Evolutionary conservation across 108 stramenopile genomes (phyloP).

Genomic region (Skeletonema tropicum): DNA sequence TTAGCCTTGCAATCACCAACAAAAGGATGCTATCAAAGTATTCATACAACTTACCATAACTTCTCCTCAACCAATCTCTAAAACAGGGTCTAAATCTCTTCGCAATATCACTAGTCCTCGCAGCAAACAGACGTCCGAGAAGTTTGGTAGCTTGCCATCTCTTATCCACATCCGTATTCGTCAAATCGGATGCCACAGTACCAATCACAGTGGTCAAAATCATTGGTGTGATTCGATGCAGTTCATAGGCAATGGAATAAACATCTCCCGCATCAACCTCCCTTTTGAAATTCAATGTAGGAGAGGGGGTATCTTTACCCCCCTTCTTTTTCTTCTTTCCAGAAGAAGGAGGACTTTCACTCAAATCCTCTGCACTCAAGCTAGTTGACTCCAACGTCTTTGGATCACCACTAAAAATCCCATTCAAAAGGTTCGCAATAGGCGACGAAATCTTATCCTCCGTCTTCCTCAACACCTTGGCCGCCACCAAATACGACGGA

Average conservation of each 20-base stretch:
- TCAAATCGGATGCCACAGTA: conserved; percentile 57
- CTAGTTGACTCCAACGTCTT: conserved; percentile 49
- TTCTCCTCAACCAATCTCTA: conserved; percentile 71
- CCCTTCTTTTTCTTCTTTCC: conserved; percentile 24
- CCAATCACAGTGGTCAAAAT: conserved; percentile 87
- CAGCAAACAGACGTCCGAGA: conserved; percentile 68
- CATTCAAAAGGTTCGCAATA: conserved; percentile 72
- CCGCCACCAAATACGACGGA: conserved; percentile 69
- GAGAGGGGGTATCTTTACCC: background rate
- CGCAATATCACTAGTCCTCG: conserved; percentile 42
- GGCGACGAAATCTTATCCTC: conserved; percentile 72
- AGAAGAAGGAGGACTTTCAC: conserved; percentile 3
- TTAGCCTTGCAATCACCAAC: background rate
- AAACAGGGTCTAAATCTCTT: conserved; percentile 63
- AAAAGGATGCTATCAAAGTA: background rate
- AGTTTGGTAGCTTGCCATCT: conserved; percentile 63
- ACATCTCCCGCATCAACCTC: conserved; percentile 45
- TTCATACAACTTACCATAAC: conserved; percentile 47
- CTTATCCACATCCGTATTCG: conserved; percentile 44
- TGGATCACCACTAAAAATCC: conserved; percentile 69
- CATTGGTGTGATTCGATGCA: conserved; percentile 69
- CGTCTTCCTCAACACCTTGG: conserved; percentile 55
- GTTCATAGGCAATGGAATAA: conserved; percentile 70
- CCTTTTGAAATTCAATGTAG: conserved; percentile 1
- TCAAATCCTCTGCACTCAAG: conserved; percentile 19